Evolutionary conservation across 2,329 filamentous ascomycete species (phyloP), one percentile per base, ranked within the genome.

Genomic region (Diaporthe citriasiana): DNA sequence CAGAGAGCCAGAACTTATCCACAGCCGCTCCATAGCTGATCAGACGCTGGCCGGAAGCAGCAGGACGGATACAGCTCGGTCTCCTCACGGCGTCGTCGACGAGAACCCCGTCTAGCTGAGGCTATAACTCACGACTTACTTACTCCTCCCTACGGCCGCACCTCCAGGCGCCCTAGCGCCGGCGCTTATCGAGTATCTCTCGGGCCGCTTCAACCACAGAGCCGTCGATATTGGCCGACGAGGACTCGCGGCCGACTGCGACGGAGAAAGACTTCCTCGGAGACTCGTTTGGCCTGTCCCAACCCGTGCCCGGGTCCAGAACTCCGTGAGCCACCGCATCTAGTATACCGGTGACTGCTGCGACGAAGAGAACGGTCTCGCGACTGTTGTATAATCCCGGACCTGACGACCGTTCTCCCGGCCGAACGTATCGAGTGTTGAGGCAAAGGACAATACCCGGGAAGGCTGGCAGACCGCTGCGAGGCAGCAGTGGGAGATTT

Each of bases 391-490:
- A 53, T 53, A 25, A 25, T 27, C 10, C 47, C 47, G 33, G 33
- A 40, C 45, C 27, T 27, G 63, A 53, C 45, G 63, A 30, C 45
- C 27, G 10, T n/a, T 51, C 47, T n/a, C 63, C 22, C 33, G 47
- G 30, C 45, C 15, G 45, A 66, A 66, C 45, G 27, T 47, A 30
- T 40, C 25, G 45, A 35, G 57, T 63, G 56, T 40, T 42, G 55
- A 17, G 56, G 35, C 42, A 63, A 6, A 55, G 56, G 35, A 10
- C 38, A 38, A 45, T 40, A 63, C 27, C 47, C 57, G 51, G 69
- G 33, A 51, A 56, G 69, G 33, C 47, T 51, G 57, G 69, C 30
- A 71, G 56, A 57, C 38, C 56, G 70, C 63, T 60, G 70, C 70
- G n/a, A 66, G 60, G 60, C 33, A 70, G 55, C 56, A 60, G 65